These are phyloP conservation scores for Nakazawaea laoshanensis DNA, from an alignment of 805 yeast species.

Conservation along the genomic window DNA sequence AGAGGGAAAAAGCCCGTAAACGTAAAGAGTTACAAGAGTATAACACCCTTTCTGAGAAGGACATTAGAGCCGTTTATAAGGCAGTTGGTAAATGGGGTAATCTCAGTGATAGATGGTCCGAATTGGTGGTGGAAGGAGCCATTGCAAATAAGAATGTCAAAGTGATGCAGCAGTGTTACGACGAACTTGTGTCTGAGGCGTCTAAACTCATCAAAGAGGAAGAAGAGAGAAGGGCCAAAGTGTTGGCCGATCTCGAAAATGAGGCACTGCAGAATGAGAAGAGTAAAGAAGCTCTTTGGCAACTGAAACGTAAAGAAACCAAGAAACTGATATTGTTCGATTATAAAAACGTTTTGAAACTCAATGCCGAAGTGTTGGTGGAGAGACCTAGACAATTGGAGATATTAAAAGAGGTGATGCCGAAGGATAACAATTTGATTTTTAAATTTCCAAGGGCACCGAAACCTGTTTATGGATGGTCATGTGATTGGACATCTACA, in stretches of 20 bases:
- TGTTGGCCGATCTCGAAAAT: constrained; percentile 49
- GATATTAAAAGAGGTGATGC: constrained; percentile 44
- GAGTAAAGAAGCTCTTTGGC: constrained; percentile 30
- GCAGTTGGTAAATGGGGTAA: constrained; percentile 80
- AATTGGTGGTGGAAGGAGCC: constrained; percentile 82
- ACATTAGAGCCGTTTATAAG: constrained; percentile 77
- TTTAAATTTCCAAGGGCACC: constrained; percentile 58
- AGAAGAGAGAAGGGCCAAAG: constrained; percentile 51
- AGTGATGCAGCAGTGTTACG: constrained; percentile 62
- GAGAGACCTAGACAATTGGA: constrained; percentile 83
- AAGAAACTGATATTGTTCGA: constrained; percentile 87
- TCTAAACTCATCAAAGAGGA: constrained; percentile 54
- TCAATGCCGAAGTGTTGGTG: constrained; percentile 84
- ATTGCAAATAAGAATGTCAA: constrained; percentile 80
- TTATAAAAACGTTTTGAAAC: constrained; percentile 75
- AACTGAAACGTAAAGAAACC: constrained; percentile 60
- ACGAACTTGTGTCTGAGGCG: constrained; percentile 61
- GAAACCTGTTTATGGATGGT: constrained; percentile 87
- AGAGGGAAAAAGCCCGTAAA: constrained; percentile 26
- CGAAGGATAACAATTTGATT: constrained; percentile 43
- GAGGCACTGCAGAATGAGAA: constrained; percentile 41
- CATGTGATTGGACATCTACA: constrained; percentile 70
- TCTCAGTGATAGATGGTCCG: constrained; percentile 69
- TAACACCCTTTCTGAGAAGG: constrained; percentile 70
- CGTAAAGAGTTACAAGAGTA: constrained; percentile 29